These are phyloP conservation scores for Trypanosoma lewisi DNA, from an alignment of 208 protist genomes.

Conservation along the genomic window DNA sequence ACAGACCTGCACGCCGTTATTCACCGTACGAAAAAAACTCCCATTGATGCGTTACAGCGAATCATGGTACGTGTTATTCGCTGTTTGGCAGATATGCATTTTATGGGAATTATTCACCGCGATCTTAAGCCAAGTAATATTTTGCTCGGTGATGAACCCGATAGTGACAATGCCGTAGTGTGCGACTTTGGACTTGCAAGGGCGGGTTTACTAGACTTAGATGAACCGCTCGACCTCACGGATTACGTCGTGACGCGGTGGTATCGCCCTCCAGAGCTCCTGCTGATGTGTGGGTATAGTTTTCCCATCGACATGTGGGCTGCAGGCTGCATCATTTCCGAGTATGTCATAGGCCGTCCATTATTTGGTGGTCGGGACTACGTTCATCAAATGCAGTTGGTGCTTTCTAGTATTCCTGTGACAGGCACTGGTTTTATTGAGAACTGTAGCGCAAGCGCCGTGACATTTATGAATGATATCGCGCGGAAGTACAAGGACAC, in stretches of 20 bases:
- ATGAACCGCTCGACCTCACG: conserved; percentile 88
- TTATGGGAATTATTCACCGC: conserved; percentile 95
- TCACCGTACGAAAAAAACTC: conserved; percentile 48
- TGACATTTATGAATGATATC: conserved; percentile 70
- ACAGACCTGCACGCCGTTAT: conserved; percentile 93
- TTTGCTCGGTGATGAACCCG: conserved; percentile 80
- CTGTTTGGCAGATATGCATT: conserved; percentile 95
- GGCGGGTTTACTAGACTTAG: conserved; percentile 59
- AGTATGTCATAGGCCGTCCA: conserved; percentile 90
- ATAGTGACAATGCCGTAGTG: conserved; percentile 86
- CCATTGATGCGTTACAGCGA: conserved; percentile 82
- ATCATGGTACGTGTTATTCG: conserved; percentile 96
- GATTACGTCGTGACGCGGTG: conserved; percentile 98
- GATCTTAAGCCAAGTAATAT: conserved; percentile 97
- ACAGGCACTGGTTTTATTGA: conserved; percentile 69
- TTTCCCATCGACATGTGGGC: conserved; percentile 98
- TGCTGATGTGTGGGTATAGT: conserved; percentile 93
- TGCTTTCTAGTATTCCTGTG: conserved; percentile 75
- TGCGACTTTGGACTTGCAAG: conserved; percentile 93
- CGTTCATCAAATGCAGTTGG: conserved; percentile 87
- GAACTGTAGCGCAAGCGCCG: conserved; percentile 31
- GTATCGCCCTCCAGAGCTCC: conserved; percentile 99
- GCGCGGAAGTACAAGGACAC: conserved; percentile 65
- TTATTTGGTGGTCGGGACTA: conserved; percentile 89
- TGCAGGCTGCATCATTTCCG: conserved; percentile 98